These are phyloP conservation scores for Metschnikowia proteae DNA, from an alignment of 805 yeast genomes.

Conservation along the genomic window DNA sequence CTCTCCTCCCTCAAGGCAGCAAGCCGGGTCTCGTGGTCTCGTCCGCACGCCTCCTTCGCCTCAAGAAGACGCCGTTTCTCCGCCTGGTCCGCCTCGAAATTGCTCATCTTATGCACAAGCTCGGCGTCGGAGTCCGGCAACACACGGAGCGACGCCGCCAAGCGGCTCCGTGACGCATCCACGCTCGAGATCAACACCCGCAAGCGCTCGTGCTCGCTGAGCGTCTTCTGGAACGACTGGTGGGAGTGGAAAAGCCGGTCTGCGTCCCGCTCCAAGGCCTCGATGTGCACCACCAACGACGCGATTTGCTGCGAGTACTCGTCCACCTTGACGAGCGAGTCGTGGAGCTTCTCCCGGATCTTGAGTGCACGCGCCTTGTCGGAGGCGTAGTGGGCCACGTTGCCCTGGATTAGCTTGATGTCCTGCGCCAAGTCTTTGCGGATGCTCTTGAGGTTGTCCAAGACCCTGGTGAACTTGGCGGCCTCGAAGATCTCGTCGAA, in stretches of 20 bases:
- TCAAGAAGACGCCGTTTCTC: constrained; percentile 18
- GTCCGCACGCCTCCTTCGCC: constrained; percentile 3
- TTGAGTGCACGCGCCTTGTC: constrained; percentile 72
- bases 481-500: constrained; percentile 98
- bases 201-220: constrained; percentile 60
- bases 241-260: constrained; percentile 66
- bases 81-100: constrained; percentile 24
- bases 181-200: constrained; percentile 13
- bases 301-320: constrained; percentile 46
- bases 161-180: constrained; percentile 48
- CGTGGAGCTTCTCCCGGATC: constrained; percentile 45
- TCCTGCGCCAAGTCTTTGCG: constrained; percentile 76
- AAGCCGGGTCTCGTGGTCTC: constrained; percentile 20
- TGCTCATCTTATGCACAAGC: constrained; percentile 26
- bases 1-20: constrained; percentile 20
- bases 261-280: constrained; percentile 52
- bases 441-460: constrained; percentile 71
- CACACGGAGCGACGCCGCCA: constrained; percentile 44
- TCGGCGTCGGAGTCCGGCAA: constrained; percentile 40
- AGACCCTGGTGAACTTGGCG: constrained; percentile 83
- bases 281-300: constrained; percentile 47
- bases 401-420: constrained; percentile 69
- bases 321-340: constrained; percentile 43
- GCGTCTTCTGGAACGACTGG: constrained; percentile 72
- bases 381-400: constrained; percentile 68